phyloP scores from a whole-genome alignment of 768 basidiomycete genomes.

The Lactarius indigo region DNA sequence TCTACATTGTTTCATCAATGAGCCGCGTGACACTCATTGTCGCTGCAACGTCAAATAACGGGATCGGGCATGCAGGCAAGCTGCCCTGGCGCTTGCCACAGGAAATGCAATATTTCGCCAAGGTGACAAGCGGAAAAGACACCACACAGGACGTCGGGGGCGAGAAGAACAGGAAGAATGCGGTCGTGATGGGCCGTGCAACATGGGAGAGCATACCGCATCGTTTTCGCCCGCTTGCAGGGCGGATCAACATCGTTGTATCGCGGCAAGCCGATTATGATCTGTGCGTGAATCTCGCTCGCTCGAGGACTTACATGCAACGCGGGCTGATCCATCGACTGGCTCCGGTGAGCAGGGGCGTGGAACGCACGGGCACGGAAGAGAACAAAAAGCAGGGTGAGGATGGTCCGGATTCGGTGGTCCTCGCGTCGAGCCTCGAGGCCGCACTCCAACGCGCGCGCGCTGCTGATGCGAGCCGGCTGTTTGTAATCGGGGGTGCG shows the following conservation, averaged over 20 bases:
- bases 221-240: constrained; percentile 76
- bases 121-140: constrained; percentile 62
- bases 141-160: constrained; percentile 30
- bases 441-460: constrained; percentile 24
- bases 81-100: constrained; percentile 88
- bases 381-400: background rate
- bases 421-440: constrained; percentile 44
- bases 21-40: constrained; percentile 71
- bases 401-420: constrained; percentile 29
- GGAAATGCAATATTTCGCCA: constrained; percentile 93
- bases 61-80: constrained; percentile 72
- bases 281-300: constrained; percentile 45
- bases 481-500: constrained; percentile 91
- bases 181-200: constrained; percentile 91
- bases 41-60: constrained; percentile 82
- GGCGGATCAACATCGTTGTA: constrained; percentile 75
- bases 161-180: constrained; percentile 45
- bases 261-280: constrained; percentile 56
- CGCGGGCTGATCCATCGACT: background rate
- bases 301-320: background rate
- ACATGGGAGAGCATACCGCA: constrained; percentile 96
- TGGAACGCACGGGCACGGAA: background rate
- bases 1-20: constrained; percentile 1
- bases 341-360: constrained; percentile 10
- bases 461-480: constrained; percentile 42